Base-by-base conservation (phyloP, 2,329 filamentous ascomycete genomes). In the Fusarium nisikadoi region DNA sequence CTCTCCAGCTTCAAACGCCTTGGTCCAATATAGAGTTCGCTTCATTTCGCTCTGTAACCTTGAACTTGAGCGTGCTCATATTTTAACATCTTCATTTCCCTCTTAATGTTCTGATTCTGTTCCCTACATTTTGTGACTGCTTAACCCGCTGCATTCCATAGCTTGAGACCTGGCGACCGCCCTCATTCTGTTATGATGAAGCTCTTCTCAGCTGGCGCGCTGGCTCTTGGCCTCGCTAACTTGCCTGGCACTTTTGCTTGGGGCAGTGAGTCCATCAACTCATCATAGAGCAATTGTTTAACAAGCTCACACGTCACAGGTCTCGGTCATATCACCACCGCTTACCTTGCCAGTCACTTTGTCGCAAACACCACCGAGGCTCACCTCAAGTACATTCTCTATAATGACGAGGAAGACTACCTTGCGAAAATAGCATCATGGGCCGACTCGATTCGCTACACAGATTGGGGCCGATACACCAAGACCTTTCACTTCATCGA, bases 401-500 rank as follows among this genome's bases (percentile, higher is more conserved):
- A 84, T 70, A 88, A 87, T 78, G 78, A 86, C 39, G 86, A 86
- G 4, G 80, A 82, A 61, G 85, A 89, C 74, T 91, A 91, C 76
- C 84, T 92, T 31, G 89, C 90, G 52, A 85, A 85, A 62, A 86
- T 92, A 6, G 90, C 91, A 6, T 89, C 89, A 14, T 92, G 91
- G 91, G 90, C 90, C 35, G 90, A 92, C 81, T 89, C 85, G 42
- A 85, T 90, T 79, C 86, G 90, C 29, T 92, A 92, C 81, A 91
- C 88, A 12, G 85, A 86, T 79, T 90, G 88, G 83, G 90, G 89
- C 19, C 84, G 84, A 41, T 92, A 89, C 80, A 89, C 87, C 13
- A 87, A 85, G 71, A 86, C 86, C 38, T 91, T 91, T 79, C 90
- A 92, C 84, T 92, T 89, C 82, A 92, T 92, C 80, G 90, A 92